A percentile compares a stretch with the other conserved stretches of the same genome.
Evolutionary conservation across 306 rosid genomes (phyloP).

Genomic region (Phaseolus lunatus): DNA sequence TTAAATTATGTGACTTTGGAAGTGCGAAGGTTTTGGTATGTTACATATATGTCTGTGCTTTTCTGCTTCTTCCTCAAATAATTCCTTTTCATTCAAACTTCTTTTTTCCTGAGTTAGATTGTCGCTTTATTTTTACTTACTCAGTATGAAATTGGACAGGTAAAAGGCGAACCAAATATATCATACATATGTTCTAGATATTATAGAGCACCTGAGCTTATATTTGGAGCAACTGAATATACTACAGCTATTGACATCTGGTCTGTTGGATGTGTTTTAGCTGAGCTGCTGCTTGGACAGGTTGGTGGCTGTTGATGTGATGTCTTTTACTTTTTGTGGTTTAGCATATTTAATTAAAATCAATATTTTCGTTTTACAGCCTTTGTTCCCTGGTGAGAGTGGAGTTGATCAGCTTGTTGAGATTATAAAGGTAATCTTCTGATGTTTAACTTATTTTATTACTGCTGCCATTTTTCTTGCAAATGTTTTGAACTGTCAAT

Average conservation of each 20-base stretch:
- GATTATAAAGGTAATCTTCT: conserved; percentile 82
- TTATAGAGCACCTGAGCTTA: conserved; percentile 97
- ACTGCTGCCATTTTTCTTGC: conserved; percentile 14
- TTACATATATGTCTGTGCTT: conserved; percentile 13
- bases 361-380: conserved; percentile 57
- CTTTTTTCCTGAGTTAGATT: conserved; percentile 24
- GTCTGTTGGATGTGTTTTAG: conserved; percentile 98
- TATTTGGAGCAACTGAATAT: conserved; percentile 98
- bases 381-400: conserved; percentile 97
- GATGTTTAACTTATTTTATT: conserved; percentile 12
- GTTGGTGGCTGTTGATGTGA: conserved; percentile 52
- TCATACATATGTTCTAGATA: conserved; percentile 97
- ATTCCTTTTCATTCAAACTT: conserved; percentile 10
- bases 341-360: conserved; percentile 19
- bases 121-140: conserved; percentile 18
- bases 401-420: conserved; percentile 99
- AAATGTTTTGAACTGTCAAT: neutral
- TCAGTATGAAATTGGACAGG: conserved; percentile 59
- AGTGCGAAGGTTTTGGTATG: conserved; percentile 98
- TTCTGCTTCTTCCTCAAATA: neutral
- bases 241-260: conserved; percentile 92
- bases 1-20: conserved; percentile 94
- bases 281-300: conserved; percentile 96
- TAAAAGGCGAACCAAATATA: conserved; percentile 96
- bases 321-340: conserved; percentile 12